These are phyloP conservation scores for Papiliotrema fonsecae DNA, from an alignment of 1,284 basidiomycete species.

Conservation along the genomic window DNA sequence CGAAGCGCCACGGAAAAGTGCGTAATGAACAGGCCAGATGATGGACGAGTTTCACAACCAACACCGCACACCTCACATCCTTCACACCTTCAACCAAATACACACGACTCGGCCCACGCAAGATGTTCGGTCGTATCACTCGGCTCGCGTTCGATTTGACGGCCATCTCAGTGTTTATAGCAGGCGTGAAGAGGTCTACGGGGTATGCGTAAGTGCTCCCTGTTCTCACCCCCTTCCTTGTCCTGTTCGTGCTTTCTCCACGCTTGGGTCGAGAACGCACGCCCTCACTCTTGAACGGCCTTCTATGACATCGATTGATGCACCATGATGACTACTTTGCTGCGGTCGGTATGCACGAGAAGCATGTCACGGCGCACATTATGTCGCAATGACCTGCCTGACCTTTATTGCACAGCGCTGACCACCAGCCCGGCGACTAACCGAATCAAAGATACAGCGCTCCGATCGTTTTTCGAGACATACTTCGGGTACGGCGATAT, in stretches of 20 bases:
- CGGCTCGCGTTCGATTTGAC: slow-evolving; percentile 83
- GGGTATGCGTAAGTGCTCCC: slow-evolving; percentile 76
- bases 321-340: too few relatives aligned
- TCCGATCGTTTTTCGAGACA: slow-evolving; percentile 68
- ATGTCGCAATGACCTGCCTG: too few relatives aligned
- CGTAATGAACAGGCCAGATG: too few relatives aligned
- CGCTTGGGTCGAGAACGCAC: too few relatives aligned
- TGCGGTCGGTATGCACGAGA: too few relatives aligned
- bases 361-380: too few relatives aligned
- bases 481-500: slow-evolving; percentile 85
- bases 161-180: slow-evolving; percentile 83
- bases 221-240: not conserved
- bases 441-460: slow-evolving; percentile 67
- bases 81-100: too few relatives aligned
- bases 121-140: slow-evolving; percentile 71
- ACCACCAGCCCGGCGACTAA: slow-evolving; percentile 52
- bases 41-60: not conserved
- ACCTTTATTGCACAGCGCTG: too few relatives aligned
- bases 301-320: too few relatives aligned
- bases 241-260: not conserved
- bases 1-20: too few relatives aligned
- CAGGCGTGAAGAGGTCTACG: slow-evolving; percentile 83
- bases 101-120: not conserved
- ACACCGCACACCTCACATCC: not conserved
- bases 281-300: too few relatives aligned